Evolutionary conservation across 75 land plant species (phyloP).

Genomic region (Pseudotsuga menziesii): DNA sequence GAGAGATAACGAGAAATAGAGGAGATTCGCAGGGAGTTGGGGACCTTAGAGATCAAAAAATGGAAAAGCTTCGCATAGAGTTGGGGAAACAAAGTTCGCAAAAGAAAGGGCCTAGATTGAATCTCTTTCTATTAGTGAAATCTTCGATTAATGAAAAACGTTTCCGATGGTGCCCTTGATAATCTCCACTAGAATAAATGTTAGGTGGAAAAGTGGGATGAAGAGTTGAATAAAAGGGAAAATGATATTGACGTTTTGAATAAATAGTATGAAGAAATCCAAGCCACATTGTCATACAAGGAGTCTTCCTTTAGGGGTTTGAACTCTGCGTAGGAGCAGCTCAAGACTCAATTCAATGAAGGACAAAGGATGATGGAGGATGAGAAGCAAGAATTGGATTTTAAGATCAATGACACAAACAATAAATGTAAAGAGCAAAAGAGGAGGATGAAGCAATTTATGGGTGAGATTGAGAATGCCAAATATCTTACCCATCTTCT

Average conservation of each 20-base stretch:
- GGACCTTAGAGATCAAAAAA: constrained; percentile 2
- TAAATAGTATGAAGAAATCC: constrained; percentile 29
- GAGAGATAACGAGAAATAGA: constrained; percentile 15
- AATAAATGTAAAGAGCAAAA: constrained; percentile 26
- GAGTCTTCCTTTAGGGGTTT: constrained; percentile 28
- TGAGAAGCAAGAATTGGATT: constrained; percentile 23
- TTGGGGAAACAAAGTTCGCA: constrained; percentile 35
- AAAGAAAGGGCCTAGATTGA: constrained; percentile 28
- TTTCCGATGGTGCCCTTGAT: constrained; percentile 15
- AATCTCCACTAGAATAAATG: constrained; percentile 17
- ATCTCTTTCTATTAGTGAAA: constrained; percentile 11
- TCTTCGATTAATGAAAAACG: constrained; percentile 22
- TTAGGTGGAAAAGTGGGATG: constrained; percentile 26
- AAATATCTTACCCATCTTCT: too few relatives aligned
- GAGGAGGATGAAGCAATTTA: constrained; percentile 13
- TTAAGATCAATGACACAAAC: constrained; percentile 46
- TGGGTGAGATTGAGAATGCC: constrained; percentile 40
- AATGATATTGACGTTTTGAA: constrained; percentile 19
- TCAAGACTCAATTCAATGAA: constrained; percentile 26
- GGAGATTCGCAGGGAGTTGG: constrained; percentile 15
- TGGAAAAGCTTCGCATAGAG: constrained; percentile 32
- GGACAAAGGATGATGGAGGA: constrained; percentile 20
- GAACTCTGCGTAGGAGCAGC: constrained; percentile 24
- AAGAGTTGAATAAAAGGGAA: constrained; percentile 25
- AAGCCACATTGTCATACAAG: constrained; percentile 22